These are phyloP conservation scores for Striga hermonthica DNA, from an alignment of 305 asterid genomes.

Conservation along the genomic window DNA sequence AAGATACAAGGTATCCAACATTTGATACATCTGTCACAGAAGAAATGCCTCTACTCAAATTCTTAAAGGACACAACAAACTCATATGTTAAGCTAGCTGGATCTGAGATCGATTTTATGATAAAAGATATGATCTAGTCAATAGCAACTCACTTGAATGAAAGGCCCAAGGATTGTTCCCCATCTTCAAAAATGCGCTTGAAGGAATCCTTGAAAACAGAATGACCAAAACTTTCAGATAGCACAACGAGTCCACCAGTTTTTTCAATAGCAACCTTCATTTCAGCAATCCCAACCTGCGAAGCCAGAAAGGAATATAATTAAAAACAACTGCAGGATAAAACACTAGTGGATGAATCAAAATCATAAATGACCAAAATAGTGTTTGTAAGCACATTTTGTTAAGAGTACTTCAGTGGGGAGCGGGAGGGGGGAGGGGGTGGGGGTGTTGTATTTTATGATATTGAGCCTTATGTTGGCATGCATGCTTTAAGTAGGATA, in stretches of 20 bases:
- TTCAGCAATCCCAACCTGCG: slow-evolving; percentile 98
- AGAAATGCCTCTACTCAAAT: slow-evolving; percentile 19
- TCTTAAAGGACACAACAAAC: neutral
- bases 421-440: no score
- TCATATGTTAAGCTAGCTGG: neutral
- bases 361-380: slow-evolving; percentile 22
- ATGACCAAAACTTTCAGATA: slow-evolving; percentile 99
- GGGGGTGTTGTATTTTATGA: neutral
- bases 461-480: slow-evolving; percentile 8
- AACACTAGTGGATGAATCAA: slow-evolving; percentile 28
- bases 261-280: slow-evolving; percentile 95
- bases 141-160: slow-evolving; percentile 73
- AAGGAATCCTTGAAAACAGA: slow-evolving; percentile 97
- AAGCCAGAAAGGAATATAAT: slow-evolving; percentile 24
- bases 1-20: slow-evolving; percentile 8
- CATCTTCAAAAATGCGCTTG: slow-evolving; percentile 75
- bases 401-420: neutral
- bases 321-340: slow-evolving; percentile 18
- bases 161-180: slow-evolving; percentile 93
- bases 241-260: slow-evolving; percentile 95
- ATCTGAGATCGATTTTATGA: slow-evolving; percentile 4
- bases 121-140: slow-evolving; percentile 8
- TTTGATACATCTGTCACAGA: neutral
- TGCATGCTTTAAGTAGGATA: neutral
- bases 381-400: neutral